These are phyloP conservation scores for Wickerhamomyces mucosus DNA, from an alignment of 805 yeast species.

Conservation along the genomic window DNA sequence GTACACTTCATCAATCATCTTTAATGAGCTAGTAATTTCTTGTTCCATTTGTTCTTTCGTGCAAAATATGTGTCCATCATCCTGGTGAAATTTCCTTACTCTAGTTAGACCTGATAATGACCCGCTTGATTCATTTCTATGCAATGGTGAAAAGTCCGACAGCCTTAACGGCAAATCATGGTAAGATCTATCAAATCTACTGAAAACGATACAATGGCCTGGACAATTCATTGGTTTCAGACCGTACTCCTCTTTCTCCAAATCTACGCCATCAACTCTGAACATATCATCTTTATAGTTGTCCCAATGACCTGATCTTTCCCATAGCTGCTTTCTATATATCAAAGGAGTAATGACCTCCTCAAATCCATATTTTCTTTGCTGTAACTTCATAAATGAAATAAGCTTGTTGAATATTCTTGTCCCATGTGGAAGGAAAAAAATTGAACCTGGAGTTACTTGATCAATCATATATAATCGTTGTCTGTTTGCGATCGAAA, in stretches of 20 bases:
- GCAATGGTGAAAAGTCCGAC: slow-evolving; percentile 86
- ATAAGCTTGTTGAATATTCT: slow-evolving; percentile 72
- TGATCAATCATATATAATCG: slow-evolving; percentile 71
- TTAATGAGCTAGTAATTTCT: slow-evolving; percentile 67
- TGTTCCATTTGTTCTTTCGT: slow-evolving; percentile 60
- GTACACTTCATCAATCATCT: slow-evolving; percentile 69
- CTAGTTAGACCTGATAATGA: slow-evolving; percentile 88
- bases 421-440: slow-evolving; percentile 90
- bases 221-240: slow-evolving; percentile 95
- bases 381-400: slow-evolving; percentile 79
- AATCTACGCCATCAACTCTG: slow-evolving; percentile 53
- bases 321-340: slow-evolving; percentile 77
- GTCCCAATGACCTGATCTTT: slow-evolving; percentile 91
- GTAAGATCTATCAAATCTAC: slow-evolving; percentile 67
- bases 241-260: slow-evolving; percentile 49
- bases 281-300: slow-evolving; percentile 95
- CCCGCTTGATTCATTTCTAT: slow-evolving; percentile 92
- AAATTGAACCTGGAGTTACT: slow-evolving; percentile 83
- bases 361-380: slow-evolving; percentile 69
- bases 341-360: slow-evolving; percentile 92
- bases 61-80: slow-evolving; percentile 96
- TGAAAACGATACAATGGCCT: slow-evolving; percentile 83
- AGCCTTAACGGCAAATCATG: slow-evolving; percentile 79
- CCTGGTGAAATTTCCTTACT: slow-evolving; percentile 93
- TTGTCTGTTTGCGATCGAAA: slow-evolving; percentile 37